Percentiles rank a stretch among this genome's conserved stretches.
Evolutionary conservation across 2,329 filamentous ascomycete genomes (phyloP).

Genomic region (Macrophomina phaseolina): DNA sequence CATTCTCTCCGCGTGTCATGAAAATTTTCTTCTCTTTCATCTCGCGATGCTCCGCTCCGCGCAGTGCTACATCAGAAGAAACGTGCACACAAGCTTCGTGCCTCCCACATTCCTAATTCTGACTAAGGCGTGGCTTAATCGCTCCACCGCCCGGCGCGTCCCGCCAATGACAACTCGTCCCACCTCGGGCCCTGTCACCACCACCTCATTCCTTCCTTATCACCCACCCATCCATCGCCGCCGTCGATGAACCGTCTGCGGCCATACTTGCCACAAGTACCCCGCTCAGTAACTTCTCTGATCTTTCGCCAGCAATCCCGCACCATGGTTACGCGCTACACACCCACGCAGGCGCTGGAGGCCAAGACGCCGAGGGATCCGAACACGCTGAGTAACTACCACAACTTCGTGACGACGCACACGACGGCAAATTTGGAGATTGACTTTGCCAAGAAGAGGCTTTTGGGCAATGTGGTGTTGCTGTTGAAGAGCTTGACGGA

Average conservation of each 20-base stretch:
- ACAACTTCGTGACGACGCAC: conserved; percentile 83
- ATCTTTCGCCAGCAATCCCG: conserved; percentile 10
- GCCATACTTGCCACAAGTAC: neutral
- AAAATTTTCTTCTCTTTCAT: neutral
- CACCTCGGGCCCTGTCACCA: neutral
- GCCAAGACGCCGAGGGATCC: conserved; percentile 68
- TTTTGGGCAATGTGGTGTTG: conserved; percentile 78
- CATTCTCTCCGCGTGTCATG: too few species aligned
- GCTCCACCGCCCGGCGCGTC: neutral
- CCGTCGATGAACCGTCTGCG: conserved; percentile 25
- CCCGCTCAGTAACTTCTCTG: neutral
- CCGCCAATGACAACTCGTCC: conserved; percentile 11
- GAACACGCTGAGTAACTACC: conserved; percentile 91
- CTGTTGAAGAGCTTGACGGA: conserved; percentile 79
- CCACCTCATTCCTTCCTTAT: neutral
- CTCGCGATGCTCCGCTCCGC: neutral
- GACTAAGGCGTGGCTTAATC: neutral
- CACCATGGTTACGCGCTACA: conserved; percentile 14
- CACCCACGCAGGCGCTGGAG: neutral
- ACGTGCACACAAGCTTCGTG: neutral
- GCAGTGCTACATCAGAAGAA: conserved; percentile 3
- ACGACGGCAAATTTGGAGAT: conserved; percentile 81
- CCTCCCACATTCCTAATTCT: conserved; percentile 13
- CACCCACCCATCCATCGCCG: neutral
- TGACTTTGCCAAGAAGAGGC: conserved; percentile 78